These are phyloP conservation scores for Quercus alba DNA, from an alignment of 306 rosid genomes.

Conservation along the genomic window DNA sequence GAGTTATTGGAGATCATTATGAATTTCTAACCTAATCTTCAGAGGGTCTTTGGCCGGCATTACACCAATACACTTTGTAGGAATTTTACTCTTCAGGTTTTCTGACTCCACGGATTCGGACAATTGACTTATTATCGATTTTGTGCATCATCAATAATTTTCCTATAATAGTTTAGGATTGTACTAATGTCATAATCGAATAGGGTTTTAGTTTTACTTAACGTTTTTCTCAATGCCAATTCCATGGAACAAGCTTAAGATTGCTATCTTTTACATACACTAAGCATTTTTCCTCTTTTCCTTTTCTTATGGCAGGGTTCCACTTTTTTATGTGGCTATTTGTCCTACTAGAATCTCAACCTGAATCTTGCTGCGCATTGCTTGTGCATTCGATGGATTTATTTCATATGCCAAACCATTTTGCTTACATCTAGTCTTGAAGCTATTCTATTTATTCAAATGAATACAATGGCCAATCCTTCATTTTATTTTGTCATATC, in stretches of 20 bases:
- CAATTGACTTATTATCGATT: too few relatives aligned
- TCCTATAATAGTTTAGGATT: too few relatives aligned
- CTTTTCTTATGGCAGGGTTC: neutral
- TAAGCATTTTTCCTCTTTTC: neutral
- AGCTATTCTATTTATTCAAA: neutral
- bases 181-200: too few relatives aligned
- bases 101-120: accelerated
- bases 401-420: neutral
- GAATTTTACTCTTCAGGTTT: too few relatives aligned
- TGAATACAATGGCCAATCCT: neutral
- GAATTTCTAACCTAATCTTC: too few relatives aligned
- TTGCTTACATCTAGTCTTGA: neutral
- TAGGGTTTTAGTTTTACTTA: too few relatives aligned
- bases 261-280: neutral
- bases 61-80: too few relatives aligned
- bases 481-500: neutral
- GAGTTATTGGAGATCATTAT: too few relatives aligned
- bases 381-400: neutral
- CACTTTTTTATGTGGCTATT: neutral
- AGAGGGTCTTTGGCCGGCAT: too few relatives aligned
- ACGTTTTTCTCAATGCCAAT: too few relatives aligned
- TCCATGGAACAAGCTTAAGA: neutral
- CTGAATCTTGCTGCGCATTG: neutral
- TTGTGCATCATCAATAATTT: too few relatives aligned
- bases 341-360: neutral